Evolutionary conservation across 2,329 filamentous ascomycete species (phyloP).

Genomic region (Fusarium clavum): DNA sequence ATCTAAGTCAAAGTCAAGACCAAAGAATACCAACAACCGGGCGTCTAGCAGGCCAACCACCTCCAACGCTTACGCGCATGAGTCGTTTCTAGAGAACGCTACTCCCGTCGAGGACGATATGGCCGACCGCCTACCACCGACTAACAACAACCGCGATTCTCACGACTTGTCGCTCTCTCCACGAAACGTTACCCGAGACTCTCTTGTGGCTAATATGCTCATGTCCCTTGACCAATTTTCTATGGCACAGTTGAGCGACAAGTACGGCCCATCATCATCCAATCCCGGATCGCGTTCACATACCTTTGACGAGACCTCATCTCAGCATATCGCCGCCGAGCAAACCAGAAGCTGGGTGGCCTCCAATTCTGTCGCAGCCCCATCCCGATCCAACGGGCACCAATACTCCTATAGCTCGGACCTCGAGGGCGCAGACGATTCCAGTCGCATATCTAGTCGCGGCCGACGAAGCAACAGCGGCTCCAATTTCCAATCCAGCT

Average conservation of each 20-base stretch:
- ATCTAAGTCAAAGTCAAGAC: constrained; percentile 26
- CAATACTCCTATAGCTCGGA: constrained; percentile 72
- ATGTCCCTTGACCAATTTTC: constrained; percentile 89
- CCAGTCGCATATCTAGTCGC: constrained; percentile 65
- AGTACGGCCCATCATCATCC: constrained; percentile 38
- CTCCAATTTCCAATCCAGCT: constrained; percentile 73
- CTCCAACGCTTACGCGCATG: constrained; percentile 43
- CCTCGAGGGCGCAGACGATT: constrained; percentile 66
- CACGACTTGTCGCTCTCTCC: constrained; percentile 88
- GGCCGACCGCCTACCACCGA: constrained; percentile 43
- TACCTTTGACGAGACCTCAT: constrained; percentile 45
- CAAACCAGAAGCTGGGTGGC: constrained; percentile 49
- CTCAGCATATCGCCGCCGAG: constrained; percentile 49
- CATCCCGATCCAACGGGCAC: constrained; percentile 46
- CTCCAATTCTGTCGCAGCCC: constrained; percentile 41
- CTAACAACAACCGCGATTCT: constrained; percentile 67
- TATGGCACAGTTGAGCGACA: constrained; percentile 57
- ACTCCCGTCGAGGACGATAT: constrained; percentile 48
- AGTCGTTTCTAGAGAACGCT: constrained; percentile 48
- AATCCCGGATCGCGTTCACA: constrained; percentile 40
- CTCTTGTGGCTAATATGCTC: constrained; percentile 95
- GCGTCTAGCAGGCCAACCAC: constrained; percentile 42
- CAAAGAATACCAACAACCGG: constrained; percentile 40
- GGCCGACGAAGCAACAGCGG: constrained; percentile 83
- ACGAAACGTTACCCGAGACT: constrained; percentile 83